Conservation (phyloP, 2,329 filamentous ascomycete species). For the Fusarium tricinctum region DNA sequence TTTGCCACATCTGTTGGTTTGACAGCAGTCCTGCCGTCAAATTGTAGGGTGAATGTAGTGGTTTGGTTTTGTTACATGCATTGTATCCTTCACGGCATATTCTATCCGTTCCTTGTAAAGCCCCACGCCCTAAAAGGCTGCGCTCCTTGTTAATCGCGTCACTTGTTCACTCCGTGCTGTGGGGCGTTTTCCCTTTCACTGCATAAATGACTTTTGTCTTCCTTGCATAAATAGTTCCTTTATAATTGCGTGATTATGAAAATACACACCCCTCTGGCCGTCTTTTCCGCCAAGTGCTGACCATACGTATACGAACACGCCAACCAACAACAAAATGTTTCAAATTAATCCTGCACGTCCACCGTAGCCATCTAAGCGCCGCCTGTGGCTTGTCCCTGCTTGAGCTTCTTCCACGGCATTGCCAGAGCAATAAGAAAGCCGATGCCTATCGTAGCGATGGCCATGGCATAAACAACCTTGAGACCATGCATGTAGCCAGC, state of each 20-base stretch:
- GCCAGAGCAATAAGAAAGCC: slow-evolving; percentile 13
- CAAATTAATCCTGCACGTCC: background rate
- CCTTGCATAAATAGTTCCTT: background rate
- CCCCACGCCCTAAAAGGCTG: background rate
- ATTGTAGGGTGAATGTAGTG: background rate
- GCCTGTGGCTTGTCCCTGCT: slow-evolving; percentile 6
- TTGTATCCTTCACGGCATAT: background rate
- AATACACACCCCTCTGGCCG: background rate
- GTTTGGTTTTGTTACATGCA: background rate
- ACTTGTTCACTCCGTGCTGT: background rate
- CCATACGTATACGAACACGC: background rate
- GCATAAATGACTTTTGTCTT: too few species aligned
- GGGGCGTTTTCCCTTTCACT: background rate
- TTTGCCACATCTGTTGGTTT: background rate
- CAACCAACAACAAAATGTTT: background rate
- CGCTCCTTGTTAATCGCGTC: background rate
- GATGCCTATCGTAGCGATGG: slow-evolving; percentile 7
- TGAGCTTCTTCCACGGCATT: slow-evolving; percentile 12
- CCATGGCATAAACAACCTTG: slow-evolving; percentile 12
- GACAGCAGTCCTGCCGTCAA: background rate
- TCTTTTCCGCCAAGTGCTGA: background rate
- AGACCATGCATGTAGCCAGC: slow-evolving; percentile 16
- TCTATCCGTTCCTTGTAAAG: background rate
- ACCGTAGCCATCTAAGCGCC: background rate
- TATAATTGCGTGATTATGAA: background rate